Evolutionary conservation across 2,329 filamentous ascomycete genomes (phyloP).

Genomic region (Ramularia endophylla): DNA sequence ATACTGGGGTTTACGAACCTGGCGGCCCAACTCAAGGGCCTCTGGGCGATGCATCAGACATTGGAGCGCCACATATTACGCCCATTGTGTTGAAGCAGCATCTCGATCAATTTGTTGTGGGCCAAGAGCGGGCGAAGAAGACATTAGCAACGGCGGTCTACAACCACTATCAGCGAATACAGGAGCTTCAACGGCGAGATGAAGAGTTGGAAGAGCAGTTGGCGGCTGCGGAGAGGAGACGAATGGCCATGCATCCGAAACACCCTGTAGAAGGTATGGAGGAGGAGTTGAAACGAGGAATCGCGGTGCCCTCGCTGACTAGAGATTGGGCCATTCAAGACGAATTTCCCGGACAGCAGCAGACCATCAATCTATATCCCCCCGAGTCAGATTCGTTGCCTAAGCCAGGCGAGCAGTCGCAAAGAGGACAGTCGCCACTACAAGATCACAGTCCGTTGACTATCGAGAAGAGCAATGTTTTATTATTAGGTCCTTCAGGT

Average conservation of each 20-base stretch:
- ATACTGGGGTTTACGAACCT: constrained; percentile 58
- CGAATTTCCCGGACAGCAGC: constrained; percentile 57
- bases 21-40: constrained; percentile 57
- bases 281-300: constrained; percentile 27
- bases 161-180: constrained; percentile 90
- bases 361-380: constrained; percentile 30
- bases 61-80: constrained; percentile 54
- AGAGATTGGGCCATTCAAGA: constrained; percentile 38
- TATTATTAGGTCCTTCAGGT: constrained; percentile 85
- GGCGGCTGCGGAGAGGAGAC: constrained; percentile 64
- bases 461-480: constrained; percentile 92
- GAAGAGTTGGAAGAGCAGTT: constrained; percentile 71
- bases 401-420: constrained; percentile 9
- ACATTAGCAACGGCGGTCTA: constrained; percentile 89
- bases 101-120: constrained; percentile 93
- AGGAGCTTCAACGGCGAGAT: constrained; percentile 67
- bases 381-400: constrained; percentile 8
- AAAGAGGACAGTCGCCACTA: constrained; percentile 31
- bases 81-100: constrained; percentile 72
- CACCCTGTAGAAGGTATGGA: constrained; percentile 71
- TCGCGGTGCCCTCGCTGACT: constrained; percentile 30
- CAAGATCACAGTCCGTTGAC: constrained; percentile 57
- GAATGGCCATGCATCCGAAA: constrained; percentile 52
- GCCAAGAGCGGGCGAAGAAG: constrained; percentile 91
- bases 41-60: constrained; percentile 52